These are phyloP conservation scores for Cenchrus purpureus DNA, from an alignment of 176 grass and related monocot species.

Conservation along the genomic window DNA sequence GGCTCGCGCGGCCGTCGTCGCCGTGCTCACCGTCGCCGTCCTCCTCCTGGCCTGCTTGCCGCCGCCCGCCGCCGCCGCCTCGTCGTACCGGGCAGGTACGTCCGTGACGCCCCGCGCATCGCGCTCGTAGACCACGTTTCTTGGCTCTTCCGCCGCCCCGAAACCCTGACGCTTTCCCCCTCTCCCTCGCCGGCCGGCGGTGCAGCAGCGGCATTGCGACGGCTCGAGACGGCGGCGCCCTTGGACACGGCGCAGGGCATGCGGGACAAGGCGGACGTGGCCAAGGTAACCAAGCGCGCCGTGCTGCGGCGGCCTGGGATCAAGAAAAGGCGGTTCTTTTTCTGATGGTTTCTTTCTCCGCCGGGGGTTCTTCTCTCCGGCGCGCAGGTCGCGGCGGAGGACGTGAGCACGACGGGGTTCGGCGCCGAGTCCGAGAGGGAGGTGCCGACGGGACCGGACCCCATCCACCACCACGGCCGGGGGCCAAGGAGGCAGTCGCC, in stretches of 20 bases:
- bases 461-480: conserved; percentile 80
- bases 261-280: conserved; percentile 51
- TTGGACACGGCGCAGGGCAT: conserved; percentile 45
- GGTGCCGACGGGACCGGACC: conserved; percentile 83
- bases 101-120: background rate
- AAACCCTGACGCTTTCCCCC: conserved; percentile 31
- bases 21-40: conserved; percentile 46
- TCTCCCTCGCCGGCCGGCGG: background rate
- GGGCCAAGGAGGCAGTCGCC: conserved; percentile 56
- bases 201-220: conserved; percentile 44
- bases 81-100: conserved; percentile 47
- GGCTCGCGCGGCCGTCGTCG: conserved; percentile 49
- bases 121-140: background rate
- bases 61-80: conserved; percentile 13
- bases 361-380: conserved; percentile 35
- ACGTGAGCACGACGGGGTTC: conserved; percentile 51
- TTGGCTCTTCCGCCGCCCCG: background rate
- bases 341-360: conserved; percentile 30
- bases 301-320: background rate
- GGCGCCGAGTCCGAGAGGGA: conserved; percentile 66
- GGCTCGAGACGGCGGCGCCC: conserved; percentile 40
- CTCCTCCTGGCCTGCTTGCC: conserved; percentile 44
- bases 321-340: conserved; percentile 34
- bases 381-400: conserved; percentile 53
- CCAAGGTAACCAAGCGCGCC: conserved; percentile 45